These are phyloP conservation scores for Amanita brunnescens DNA, from an alignment of 768 basidiomycete species.

Conservation along the genomic window DNA sequence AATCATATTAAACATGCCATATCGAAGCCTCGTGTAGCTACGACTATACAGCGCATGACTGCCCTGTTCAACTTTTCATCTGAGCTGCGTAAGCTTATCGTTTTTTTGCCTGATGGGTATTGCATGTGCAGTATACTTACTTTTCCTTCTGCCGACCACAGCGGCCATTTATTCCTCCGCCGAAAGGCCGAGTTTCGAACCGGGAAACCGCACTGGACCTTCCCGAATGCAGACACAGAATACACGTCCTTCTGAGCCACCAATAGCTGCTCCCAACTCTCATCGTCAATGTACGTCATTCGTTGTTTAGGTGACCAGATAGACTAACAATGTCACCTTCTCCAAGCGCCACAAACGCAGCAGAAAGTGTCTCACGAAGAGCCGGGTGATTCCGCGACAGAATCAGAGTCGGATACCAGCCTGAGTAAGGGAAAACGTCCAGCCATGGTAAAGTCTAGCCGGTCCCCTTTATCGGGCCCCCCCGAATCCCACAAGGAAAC, in stretches of 20 bases:
- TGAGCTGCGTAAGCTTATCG: slow-evolving; percentile 49
- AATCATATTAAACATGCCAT: slow-evolving; percentile 67
- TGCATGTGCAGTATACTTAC: slow-evolving; percentile 6
- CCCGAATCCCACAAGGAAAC: not conserved
- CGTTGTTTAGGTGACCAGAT: not conserved
- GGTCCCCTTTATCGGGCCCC: slow-evolving; percentile 12
- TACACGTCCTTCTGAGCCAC: slow-evolving; percentile 3
- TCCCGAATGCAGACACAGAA: slow-evolving; percentile 9
- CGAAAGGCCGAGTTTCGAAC: slow-evolving; percentile 35
- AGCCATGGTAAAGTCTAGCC: slow-evolving; percentile 7
- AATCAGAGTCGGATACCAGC: slow-evolving; percentile 29
- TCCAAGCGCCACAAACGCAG: slow-evolving; percentile 6
- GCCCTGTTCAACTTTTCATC: slow-evolving; percentile 61
- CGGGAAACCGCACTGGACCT: slow-evolving; percentile 12
- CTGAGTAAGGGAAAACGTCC: slow-evolving; percentile 14
- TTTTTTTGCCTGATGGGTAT: not conserved
- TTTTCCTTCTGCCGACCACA: slow-evolving; percentile 18
- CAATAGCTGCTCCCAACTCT: slow-evolving; percentile 8
- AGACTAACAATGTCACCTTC: not conserved
- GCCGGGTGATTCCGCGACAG: slow-evolving; percentile 33
- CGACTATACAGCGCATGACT: slow-evolving; percentile 60
- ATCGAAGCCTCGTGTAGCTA: slow-evolving; percentile 59
- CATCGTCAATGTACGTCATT: slow-evolving; percentile 11
- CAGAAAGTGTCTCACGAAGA: not conserved
- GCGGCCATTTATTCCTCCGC: slow-evolving; percentile 42